Evolutionary conservation across 1,139 yeast genomes (phyloP).

Genomic region (Spathaspora jeffriesii): DNA sequence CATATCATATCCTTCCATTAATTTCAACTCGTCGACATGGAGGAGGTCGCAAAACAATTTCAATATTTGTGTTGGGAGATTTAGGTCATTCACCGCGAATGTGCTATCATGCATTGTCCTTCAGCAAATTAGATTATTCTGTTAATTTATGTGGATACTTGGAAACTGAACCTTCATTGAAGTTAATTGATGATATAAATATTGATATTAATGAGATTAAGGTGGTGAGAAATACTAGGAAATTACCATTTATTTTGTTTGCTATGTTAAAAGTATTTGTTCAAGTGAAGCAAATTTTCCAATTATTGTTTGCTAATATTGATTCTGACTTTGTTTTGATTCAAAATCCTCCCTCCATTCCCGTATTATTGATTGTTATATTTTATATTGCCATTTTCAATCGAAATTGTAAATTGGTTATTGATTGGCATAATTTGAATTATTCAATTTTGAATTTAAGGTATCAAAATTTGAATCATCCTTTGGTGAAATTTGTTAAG

Average conservation of each 20-base stretch:
- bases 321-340: slow-evolving; percentile 73
- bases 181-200: slow-evolving; percentile 48
- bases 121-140: slow-evolving; percentile 65
- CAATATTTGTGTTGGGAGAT: slow-evolving; percentile 88
- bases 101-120: slow-evolving; percentile 86
- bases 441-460: slow-evolving; percentile 78
- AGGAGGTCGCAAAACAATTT: slow-evolving; percentile 48
- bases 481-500: slow-evolving; percentile 61
- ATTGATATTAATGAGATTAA: slow-evolving; percentile 55
- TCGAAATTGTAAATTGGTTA: slow-evolving; percentile 62
- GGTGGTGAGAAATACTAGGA: slow-evolving; percentile 39
- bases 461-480: slow-evolving; percentile 53
- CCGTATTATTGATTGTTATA: slow-evolving; percentile 67
- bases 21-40: slow-evolving; percentile 18
- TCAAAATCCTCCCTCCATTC: slow-evolving; percentile 95
- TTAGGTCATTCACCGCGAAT: slow-evolving; percentile 95
- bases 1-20: slow-evolving; percentile 36
- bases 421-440: slow-evolving; percentile 98
- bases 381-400: slow-evolving; percentile 54
- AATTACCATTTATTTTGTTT: slow-evolving; percentile 59
- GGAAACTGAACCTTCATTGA: slow-evolving; percentile 56
- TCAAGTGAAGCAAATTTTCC: slow-evolving; percentile 52
- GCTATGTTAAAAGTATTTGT: slow-evolving; percentile 57
- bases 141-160: slow-evolving; percentile 88
- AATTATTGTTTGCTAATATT: slow-evolving; percentile 52